A percentile compares a stretch with the other conserved stretches of the same genome.
Conservation (phyloP, 257 asterid genomes). For the Solanum tarapatanum region DNA sequence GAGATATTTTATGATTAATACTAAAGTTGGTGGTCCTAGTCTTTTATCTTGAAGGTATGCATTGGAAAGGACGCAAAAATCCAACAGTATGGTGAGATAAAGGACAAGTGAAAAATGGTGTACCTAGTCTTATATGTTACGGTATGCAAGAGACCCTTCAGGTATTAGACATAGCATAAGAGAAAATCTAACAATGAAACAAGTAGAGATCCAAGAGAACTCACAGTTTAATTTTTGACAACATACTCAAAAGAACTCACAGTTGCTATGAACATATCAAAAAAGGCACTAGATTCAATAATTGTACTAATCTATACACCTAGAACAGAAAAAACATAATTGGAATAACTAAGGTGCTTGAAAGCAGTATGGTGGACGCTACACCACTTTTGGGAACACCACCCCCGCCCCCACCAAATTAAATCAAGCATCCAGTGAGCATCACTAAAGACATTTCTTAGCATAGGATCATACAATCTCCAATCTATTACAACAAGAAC, state of each 20-base stretch:
- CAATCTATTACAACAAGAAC: neutral
- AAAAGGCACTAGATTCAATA: neutral
- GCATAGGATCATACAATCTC: neutral
- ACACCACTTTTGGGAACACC: neutral
- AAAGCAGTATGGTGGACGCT: neutral
- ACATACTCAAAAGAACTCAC: neutral
- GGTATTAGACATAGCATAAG: neutral
- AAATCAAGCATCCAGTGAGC: neutral
- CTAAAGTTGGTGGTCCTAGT: no score
- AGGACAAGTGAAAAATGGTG: neutral
- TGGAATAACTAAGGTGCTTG: neutral
- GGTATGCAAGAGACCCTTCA: neutral
- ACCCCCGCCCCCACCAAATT: neutral
- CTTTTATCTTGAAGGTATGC: no score
- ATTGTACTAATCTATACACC: neutral
- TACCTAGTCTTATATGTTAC: neutral
- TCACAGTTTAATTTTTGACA: neutral
- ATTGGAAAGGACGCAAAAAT: neutral
- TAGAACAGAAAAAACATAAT: neutral
- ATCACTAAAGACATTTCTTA: neutral
- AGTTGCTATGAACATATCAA: neutral
- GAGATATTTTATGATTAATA: neutral
- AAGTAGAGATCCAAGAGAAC: neutral
- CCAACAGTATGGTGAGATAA: neutral
- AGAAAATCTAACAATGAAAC: neutral